Conservation (phyloP, 345 rosid species). For the Brassica carinata region DNA sequence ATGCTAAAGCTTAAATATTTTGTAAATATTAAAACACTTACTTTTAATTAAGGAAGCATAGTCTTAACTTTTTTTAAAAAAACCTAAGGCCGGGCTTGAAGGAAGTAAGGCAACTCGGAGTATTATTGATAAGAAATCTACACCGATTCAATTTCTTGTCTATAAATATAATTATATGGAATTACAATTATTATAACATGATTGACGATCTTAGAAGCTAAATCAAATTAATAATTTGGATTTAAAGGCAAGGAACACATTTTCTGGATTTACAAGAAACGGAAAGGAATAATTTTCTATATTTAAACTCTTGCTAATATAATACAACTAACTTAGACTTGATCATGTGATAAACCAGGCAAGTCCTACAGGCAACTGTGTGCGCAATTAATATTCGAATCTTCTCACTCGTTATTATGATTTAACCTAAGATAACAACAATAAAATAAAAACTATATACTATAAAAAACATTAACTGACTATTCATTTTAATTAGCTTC, state of each 20-base stretch:
- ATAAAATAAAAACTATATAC: not conserved
- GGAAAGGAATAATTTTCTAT: slow-evolving; percentile 29
- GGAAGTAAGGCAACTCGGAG: not conserved
- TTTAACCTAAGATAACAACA: not conserved
- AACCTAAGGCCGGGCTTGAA: not conserved
- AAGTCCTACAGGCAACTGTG: slow-evolving; percentile 6
- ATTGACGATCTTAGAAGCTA: slow-evolving; percentile 23
- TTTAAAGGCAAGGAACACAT: slow-evolving; percentile 39
- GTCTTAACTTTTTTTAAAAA: too few species aligned
- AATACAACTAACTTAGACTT: not conserved
- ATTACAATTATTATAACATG: slow-evolving; percentile 4
- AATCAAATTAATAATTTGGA: slow-evolving; percentile 23
- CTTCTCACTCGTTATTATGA: slow-evolving; percentile 2
- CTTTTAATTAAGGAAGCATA: not conserved
- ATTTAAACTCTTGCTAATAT: slow-evolving; percentile 16
- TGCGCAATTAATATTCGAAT: slow-evolving; percentile 33
- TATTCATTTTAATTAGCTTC: slow-evolving; percentile 31
- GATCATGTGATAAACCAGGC: slow-evolving; percentile 21
- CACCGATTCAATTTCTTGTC: slow-evolving; percentile 5
- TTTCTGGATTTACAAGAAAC: slow-evolving; percentile 30
- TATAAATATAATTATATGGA: not conserved
- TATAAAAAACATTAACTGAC: not conserved
- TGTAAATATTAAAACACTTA: not conserved
- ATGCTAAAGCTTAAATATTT: not conserved
- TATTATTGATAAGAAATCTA: not conserved